phyloP scores from a whole-genome alignment of 202 grass and related monocot species.

The Zoysia matrella region DNA sequence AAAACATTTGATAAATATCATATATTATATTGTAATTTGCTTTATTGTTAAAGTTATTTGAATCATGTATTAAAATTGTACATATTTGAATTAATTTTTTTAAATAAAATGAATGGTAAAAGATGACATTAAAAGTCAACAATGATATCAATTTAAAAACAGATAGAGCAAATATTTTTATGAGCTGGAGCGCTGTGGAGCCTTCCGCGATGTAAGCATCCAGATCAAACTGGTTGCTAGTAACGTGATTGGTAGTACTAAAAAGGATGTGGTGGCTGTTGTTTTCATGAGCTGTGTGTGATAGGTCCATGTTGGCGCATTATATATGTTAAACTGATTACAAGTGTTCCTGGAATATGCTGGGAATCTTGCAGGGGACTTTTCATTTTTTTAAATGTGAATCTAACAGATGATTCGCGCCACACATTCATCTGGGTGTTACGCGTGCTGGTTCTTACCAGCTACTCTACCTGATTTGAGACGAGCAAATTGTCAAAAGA shows the following conservation, averaged over 20 bases:
- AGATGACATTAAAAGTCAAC: too few species aligned
- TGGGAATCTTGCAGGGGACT: conserved; percentile 26
- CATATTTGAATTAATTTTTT: too few species aligned
- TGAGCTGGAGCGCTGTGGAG: not conserved
- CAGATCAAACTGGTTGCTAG: conserved; percentile 15
- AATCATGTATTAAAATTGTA: too few species aligned
- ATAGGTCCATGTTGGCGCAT: conserved; percentile 34
- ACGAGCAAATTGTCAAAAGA: conserved; percentile 1
- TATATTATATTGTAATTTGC: too few species aligned
- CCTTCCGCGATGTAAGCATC: conserved; percentile 3
- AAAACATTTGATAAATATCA: too few species aligned
- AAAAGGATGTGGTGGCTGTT: conserved; percentile 16
- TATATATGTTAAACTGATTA: conserved; percentile 14
- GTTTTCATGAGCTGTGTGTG: conserved; percentile 16
- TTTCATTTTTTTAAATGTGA: conserved; percentile 1
- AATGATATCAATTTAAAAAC: too few species aligned
- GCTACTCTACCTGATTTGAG: not conserved
- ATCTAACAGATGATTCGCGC: not conserved
- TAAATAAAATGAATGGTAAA: too few species aligned
- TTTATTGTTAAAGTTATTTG: too few species aligned
- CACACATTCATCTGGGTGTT: not conserved
- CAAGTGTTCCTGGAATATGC: conserved; percentile 35
- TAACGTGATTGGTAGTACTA: conserved; percentile 14
- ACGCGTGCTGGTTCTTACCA: conserved; percentile 1
- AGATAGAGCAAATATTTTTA: too few species aligned